Evolutionary conservation across 306 rosid genomes (phyloP), one percentile per base, ranked within the genome.

Genomic region (Hippophae rhamnoides): DNA sequence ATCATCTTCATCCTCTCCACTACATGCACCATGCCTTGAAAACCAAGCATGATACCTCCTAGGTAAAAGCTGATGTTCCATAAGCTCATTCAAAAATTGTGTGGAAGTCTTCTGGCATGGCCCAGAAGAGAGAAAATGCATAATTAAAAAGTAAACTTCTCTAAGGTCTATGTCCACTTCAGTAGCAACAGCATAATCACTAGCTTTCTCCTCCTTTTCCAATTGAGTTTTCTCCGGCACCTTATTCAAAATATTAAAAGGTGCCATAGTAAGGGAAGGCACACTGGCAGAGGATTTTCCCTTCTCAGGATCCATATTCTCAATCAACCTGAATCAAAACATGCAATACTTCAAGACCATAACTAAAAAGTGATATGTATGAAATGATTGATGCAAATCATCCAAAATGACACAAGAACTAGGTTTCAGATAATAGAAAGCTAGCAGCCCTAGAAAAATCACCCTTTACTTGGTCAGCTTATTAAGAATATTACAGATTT

Each of bases 41-140:
- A 67, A 89, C 90, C 86, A 76, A 65, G 95, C 84, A 81, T 89
- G 97, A 79, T 85, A 85, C 72, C 97, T 83, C 83, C 97, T 81
- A 58, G 97, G 97, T 8, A 89, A 78, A 64, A 89, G 97, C 69
- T 71, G 86, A 70, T 85, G 81, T 63, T 89, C 89, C 58, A 83
- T 56, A 77, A 89, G 89, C 70, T 89, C 97, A 68, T 70, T 75
- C 72, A 75, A 69, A 58, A 89, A 68, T 64, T 83, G 86, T 59
- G 61, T 60, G 61, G 77, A 83, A 73, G 86, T 76, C 76, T 68
- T 79, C 78, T 64, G 80, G 72, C 86, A 89, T 62, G 97, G 97
- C 66, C 97, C 97, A 13, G 74, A 60, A 64, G 95, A 77, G 74
- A 85, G 74, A 74, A 89, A 85, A 62, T 85, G 95, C 89, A 85